These are phyloP conservation scores for Eugenia klotzschiana DNA, from an alignment of 441 rosid species.

Conservation along the genomic window DNA sequence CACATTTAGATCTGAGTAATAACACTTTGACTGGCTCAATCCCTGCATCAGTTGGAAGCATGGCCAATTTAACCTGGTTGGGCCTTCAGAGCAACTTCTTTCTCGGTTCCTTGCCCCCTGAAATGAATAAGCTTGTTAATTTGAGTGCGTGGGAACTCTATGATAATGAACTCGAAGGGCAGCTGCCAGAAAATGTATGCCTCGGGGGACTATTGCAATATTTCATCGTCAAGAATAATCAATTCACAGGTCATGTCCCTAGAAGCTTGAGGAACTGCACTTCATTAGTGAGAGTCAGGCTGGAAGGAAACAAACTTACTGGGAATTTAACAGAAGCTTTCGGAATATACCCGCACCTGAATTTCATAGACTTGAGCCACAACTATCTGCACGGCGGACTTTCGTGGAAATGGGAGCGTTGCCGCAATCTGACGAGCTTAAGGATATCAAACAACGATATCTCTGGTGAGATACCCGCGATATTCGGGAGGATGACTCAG, in stretches of 20 bases:
- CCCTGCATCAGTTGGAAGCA: not conserved
- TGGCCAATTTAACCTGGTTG: fast-evolving
- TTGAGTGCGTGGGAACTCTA: fast-evolving
- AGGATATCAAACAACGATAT: no score
- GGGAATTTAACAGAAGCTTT: no score
- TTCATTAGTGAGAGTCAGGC: not conserved
- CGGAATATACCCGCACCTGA: no score
- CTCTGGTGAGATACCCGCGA: no score
- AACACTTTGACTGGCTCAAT: not conserved
- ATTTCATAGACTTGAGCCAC: no score
- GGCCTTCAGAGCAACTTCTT: fast-evolving
- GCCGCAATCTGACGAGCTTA: no score
- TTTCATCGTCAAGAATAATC: no score
- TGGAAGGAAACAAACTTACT: no score
- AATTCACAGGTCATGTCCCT: no score
- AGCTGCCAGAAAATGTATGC: not conserved
- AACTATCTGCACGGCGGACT: no score
- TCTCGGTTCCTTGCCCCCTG: not conserved
- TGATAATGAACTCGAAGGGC: fast-evolving
- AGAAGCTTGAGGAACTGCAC: not conserved
- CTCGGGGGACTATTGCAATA: not conserved
- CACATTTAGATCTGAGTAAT: fast-evolving
- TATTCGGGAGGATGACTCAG: no score
- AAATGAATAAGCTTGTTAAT: not conserved
- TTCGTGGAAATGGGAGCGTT: no score